Evolutionary conservation across 2,329 filamentous ascomycete species (phyloP).

Genomic region (Trichophyton schoenleinii): DNA sequence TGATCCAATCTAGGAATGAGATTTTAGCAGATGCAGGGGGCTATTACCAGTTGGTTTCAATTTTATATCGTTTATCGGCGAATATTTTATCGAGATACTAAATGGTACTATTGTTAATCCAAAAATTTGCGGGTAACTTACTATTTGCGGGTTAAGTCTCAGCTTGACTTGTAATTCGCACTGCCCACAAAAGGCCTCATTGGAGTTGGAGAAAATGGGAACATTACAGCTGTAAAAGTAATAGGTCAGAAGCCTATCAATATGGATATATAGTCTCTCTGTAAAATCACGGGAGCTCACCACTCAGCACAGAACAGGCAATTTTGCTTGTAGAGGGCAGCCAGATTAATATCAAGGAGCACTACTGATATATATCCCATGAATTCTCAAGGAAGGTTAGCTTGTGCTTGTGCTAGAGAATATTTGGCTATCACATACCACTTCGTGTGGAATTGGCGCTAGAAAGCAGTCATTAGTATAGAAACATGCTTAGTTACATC

Average conservation of each 20-base stretch:
- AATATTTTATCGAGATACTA: neutral
- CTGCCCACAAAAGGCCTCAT: conserved; percentile 8
- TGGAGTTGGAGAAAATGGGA: conserved; percentile 33
- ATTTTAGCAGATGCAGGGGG: neutral
- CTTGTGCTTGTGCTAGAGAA: too few relatives aligned
- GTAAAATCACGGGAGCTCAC: neutral
- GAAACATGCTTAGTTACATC: neutral
- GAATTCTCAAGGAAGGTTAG: neutral
- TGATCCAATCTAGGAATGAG: conserved; percentile 9
- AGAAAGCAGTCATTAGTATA: neutral
- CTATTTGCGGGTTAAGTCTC: conserved; percentile 13
- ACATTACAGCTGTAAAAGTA: conserved; percentile 26
- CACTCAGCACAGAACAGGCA: conserved; percentile 13
- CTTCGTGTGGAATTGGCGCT: neutral
- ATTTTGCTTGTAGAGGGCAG: conserved; percentile 8
- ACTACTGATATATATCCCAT: conserved; percentile 13
- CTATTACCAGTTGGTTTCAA: too few relatives aligned
- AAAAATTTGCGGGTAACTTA: conserved; percentile 5
- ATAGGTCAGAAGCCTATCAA: neutral
- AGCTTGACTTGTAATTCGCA: conserved; percentile 11
- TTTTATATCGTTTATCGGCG: too few relatives aligned
- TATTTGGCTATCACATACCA: neutral
- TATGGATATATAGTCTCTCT: neutral
- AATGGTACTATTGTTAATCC: neutral
- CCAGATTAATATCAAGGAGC: conserved; percentile 12